Base-by-base conservation (phyloP, 2,329 filamentous ascomycete genomes). In the Plenodomus tracheiphilus region DNA sequence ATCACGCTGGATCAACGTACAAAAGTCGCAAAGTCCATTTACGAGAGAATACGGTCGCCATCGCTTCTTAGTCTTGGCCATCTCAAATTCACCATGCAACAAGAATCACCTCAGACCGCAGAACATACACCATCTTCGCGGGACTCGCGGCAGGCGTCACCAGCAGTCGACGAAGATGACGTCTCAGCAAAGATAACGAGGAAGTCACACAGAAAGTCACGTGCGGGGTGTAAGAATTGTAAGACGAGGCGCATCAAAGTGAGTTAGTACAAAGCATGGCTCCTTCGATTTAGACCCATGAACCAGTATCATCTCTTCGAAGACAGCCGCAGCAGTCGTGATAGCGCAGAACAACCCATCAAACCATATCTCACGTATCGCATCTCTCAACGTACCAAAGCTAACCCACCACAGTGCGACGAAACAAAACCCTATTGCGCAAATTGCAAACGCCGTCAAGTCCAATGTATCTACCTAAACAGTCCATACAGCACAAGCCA, bases 211-310 rank as follows among this genome's bases (percentile, higher is more conserved):
- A 56, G 59, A 25, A 66, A 68, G 41, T 66, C 62, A 17, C 55
- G 65, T 22, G 59, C 54, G 42, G 65, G 65, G 16, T 68, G 65
- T 45, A 57, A 55, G 41, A 62, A 63, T 21, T 68, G 65, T 44
- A 68, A 68, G 34, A 49, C 46, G 4, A 53, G 65, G 16, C 51
- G 65, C 15, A 63, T 68, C 18, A 68, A 68, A 53, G 65, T 66
- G 54, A 15, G 46, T 41, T 20, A 18, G 16, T 25, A 20, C n/a
- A n/a, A n/a, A n/a, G n/a, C n/a, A n/a, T n/a, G n/a, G n/a, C n/a
- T n/a, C n/a, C n/a, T n/a, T n/a, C n/a, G n/a, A n/a, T n/a, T n/a
- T n/a, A n/a, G n/a, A n/a, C n/a, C n/a, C n/a, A n/a, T n/a, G n/a
- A n/a, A n/a, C n/a, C n/a, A n/a, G n/a, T n/a, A n/a, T n/a, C n/a